A percentile compares a stretch with the other conserved stretches of the same genome.
Evolutionary conservation across 2,329 filamentous ascomycete species (phyloP).

Genomic region (Metarhizium robertsii): DNA sequence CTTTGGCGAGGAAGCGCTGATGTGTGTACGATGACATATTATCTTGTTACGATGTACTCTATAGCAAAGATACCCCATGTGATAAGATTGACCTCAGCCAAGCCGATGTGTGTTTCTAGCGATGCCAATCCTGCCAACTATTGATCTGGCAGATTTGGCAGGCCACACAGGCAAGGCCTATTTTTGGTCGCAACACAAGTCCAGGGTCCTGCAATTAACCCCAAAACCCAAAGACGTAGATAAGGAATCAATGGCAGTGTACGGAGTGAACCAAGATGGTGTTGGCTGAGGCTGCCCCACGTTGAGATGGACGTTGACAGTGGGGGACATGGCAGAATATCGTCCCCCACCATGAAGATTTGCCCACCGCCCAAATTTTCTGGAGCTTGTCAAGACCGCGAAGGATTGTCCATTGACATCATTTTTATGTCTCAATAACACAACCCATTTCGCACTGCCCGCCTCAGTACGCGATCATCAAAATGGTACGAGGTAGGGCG

Average conservation of each 20-base stretch:
- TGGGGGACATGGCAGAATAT: conserved; percentile 17
- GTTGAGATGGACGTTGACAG: not conserved
- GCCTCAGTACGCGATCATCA: not conserved
- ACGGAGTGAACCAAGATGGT: too few species aligned
- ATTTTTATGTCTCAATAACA: not conserved
- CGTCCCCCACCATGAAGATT: conserved; percentile 23
- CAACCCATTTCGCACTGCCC: not conserved
- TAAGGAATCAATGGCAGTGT: too few species aligned
- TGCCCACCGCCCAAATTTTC: conserved; percentile 15
- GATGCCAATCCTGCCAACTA: not conserved
- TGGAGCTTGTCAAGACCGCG: not conserved
- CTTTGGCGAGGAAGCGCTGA: conserved; percentile 74
- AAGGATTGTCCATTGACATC: conserved; percentile 3
- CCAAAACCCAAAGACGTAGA: too few species aligned
- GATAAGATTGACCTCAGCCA: not conserved
- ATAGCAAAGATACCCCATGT: not conserved
- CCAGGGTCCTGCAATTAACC: too few species aligned
- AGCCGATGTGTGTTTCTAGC: not conserved
- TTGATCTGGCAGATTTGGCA: too few species aligned
- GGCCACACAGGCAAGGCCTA: too few species aligned
- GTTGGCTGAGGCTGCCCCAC: too few species aligned
- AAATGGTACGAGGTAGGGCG: conserved; percentile 25
- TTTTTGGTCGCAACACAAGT: too few species aligned
- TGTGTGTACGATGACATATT: conserved; percentile 54
- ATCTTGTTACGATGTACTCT: not conserved